Evolutionary conservation across 2,329 filamentous ascomycete genomes (phyloP).

Genomic region (Metarhizium rileyi): DNA sequence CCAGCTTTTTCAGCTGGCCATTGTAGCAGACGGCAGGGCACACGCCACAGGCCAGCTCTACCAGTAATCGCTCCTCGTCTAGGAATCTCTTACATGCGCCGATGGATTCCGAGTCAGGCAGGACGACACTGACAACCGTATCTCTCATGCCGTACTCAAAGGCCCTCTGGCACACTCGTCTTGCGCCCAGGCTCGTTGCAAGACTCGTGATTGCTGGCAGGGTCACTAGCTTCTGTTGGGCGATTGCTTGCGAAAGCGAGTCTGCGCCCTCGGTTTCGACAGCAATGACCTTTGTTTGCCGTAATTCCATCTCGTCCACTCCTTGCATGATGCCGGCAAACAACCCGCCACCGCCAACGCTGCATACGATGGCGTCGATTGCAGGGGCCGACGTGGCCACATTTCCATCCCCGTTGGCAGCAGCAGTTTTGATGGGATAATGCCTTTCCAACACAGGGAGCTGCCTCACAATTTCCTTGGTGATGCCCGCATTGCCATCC

Average conservation of each 20-base stretch:
- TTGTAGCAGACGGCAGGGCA: conserved; percentile 20
- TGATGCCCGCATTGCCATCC: conserved; percentile 50
- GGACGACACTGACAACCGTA: conserved; percentile 16
- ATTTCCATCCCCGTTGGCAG: not conserved
- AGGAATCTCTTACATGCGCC: conserved; percentile 17
- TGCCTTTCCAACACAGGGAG: conserved; percentile 17
- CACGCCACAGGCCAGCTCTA: conserved; percentile 20
- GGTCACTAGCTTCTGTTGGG: conserved; percentile 44
- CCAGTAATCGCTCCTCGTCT: conserved; percentile 20
- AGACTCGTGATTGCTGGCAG: conserved; percentile 60
- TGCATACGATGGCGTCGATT: conserved; percentile 61
- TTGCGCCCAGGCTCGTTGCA: conserved; percentile 60
- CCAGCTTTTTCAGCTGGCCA: conserved; percentile 13
- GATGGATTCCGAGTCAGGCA: conserved; percentile 19
- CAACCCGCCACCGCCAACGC: conserved; percentile 72
- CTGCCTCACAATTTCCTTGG: conserved; percentile 34
- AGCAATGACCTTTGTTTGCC: conserved; percentile 45
- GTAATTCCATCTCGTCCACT: conserved; percentile 25
- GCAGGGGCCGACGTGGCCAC: not conserved
- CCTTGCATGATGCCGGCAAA: conserved; percentile 64
- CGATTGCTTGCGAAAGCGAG: conserved; percentile 48
- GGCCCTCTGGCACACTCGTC: conserved; percentile 47
- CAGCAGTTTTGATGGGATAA: conserved; percentile 47
- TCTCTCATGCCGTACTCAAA: conserved; percentile 20
- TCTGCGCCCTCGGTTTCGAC: conserved; percentile 67